Conservation (phyloP, 2,329 filamentous ascomycete genomes). For the Bimuria novae-zelandiae region DNA sequence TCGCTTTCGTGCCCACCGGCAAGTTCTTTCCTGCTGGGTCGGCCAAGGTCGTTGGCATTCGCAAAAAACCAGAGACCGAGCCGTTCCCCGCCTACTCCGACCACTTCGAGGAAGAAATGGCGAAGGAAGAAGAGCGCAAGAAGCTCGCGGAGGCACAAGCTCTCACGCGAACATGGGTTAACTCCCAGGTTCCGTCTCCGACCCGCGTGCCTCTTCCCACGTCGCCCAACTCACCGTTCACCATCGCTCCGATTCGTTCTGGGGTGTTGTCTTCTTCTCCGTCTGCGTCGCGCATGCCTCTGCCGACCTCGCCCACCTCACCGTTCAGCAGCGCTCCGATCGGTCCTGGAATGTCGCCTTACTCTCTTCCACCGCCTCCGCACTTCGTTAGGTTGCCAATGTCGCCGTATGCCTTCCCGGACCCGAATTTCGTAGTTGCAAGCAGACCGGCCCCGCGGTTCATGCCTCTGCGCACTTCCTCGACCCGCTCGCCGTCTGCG, state of each 20-base stretch:
- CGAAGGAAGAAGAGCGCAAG: slow-evolving; percentile 21
- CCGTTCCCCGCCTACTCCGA: background rate
- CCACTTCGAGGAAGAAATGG: slow-evolving; percentile 15
- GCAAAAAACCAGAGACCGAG: slow-evolving; percentile 7
- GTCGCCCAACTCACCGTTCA: background rate
- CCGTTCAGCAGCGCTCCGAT: background rate
- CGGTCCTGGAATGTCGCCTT: background rate
- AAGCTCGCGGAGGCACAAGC: slow-evolving; percentile 27
- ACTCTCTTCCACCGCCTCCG: too few species aligned
- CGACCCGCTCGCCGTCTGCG: background rate
- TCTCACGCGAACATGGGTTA: too few species aligned
- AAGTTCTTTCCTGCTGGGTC: slow-evolving; percentile 20
- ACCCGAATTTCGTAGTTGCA: background rate
- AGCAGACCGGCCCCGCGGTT: background rate
- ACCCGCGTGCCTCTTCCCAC: too few species aligned
- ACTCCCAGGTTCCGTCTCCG: slow-evolving; percentile 21
- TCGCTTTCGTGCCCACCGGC: slow-evolving; percentile 7
- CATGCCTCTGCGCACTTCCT: background rate
- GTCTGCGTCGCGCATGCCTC: background rate
- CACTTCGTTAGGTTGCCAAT: background rate
- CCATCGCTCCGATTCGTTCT: too few species aligned
- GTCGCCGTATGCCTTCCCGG: background rate
- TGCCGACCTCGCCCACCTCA: background rate
- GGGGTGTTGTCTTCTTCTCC: too few species aligned
- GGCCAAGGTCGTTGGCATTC: slow-evolving; percentile 18